Conservation (phyloP, 139 green algal species). For the Ettlia oleoabundans region DNA sequence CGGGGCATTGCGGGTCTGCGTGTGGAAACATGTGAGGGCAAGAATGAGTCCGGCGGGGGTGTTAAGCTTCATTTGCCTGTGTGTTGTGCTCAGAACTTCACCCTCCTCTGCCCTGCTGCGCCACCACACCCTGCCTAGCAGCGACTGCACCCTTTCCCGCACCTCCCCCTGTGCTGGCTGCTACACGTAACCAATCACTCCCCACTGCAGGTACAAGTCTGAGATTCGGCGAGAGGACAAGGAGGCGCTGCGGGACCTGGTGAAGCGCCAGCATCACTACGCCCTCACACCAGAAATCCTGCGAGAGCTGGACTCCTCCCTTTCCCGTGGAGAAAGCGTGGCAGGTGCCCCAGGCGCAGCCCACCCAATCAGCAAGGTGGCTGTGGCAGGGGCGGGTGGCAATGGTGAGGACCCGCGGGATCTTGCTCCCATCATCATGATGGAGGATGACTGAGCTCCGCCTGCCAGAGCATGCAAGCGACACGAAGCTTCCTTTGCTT, state of each 20-base stretch:
- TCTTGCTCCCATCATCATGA: constrained; percentile 81
- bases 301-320: constrained; percentile 83
- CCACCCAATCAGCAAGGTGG: constrained; percentile 9
- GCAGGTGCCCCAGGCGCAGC: neutral
- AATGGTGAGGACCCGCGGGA: constrained; percentile 70
- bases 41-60: no score
- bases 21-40: no score
- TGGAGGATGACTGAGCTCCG: constrained; percentile 64
- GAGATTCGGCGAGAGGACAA: constrained; percentile 89
- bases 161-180: no score
- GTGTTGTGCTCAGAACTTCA: no score
- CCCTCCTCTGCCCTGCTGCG: neutral
- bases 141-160: no score
- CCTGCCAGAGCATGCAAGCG: neutral
- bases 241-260: constrained; percentile 76
- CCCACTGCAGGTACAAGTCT: constrained; percentile 81
- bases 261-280: constrained; percentile 88
- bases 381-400: constrained; percentile 43
- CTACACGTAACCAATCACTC: no score
- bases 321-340: constrained; percentile 25
- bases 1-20: no score
- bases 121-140: no score
- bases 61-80: no score
- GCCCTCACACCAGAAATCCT: constrained; percentile 89
- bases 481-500: no score